Percentiles rank a stretch among this genome's conserved stretches.
These are phyloP conservation scores for Russula foetens DNA, from an alignment of 768 basidiomycete genomes.

Conservation along the genomic window DNA sequence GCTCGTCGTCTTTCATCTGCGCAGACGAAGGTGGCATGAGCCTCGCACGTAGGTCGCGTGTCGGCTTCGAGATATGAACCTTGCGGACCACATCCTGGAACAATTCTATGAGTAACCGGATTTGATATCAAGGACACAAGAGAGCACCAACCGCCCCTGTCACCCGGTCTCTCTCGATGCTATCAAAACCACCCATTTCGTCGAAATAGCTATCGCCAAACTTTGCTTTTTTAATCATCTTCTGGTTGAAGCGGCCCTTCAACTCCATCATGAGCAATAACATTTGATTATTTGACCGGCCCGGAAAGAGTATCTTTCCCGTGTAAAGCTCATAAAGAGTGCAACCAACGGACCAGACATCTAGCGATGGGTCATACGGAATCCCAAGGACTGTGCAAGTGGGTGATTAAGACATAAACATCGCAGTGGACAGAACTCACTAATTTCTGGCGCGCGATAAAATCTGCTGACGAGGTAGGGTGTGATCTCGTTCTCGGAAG, in stretches of 20 bases:
- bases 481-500: slow-evolving; percentile 92
- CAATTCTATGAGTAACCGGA: slow-evolving; percentile 12
- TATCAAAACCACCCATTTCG: slow-evolving; percentile 81
- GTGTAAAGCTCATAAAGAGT: slow-evolving; percentile 95
- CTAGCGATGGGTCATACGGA: slow-evolving; percentile 89
- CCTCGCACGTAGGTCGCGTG: slow-evolving; percentile 71
- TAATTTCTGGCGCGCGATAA: slow-evolving; percentile 98
- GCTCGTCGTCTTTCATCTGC: slow-evolving; percentile 85
- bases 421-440: slow-evolving; percentile 38
- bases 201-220: slow-evolving; percentile 94
- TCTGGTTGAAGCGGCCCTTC: slow-evolving; percentile 86
- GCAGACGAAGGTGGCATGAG: slow-evolving; percentile 72
- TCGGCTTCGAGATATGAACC: slow-evolving; percentile 76
- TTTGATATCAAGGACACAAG: not conserved
- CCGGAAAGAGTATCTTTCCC: slow-evolving; percentile 95
- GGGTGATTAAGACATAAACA: slow-evolving; percentile 11
- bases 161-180: slow-evolving; percentile 75
- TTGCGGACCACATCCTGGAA: slow-evolving; percentile 73
- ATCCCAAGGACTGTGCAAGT: slow-evolving; percentile 71
- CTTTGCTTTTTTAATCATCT: slow-evolving; percentile 90
- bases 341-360: slow-evolving; percentile 96
- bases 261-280: slow-evolving; percentile 96
- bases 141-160: slow-evolving; percentile 65
- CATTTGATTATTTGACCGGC: slow-evolving; percentile 97
- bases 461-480: slow-evolving; percentile 97